phyloP scores from a whole-genome alignment of 176 grass and related monocot genomes.

The Eleusine coracana region DNA sequence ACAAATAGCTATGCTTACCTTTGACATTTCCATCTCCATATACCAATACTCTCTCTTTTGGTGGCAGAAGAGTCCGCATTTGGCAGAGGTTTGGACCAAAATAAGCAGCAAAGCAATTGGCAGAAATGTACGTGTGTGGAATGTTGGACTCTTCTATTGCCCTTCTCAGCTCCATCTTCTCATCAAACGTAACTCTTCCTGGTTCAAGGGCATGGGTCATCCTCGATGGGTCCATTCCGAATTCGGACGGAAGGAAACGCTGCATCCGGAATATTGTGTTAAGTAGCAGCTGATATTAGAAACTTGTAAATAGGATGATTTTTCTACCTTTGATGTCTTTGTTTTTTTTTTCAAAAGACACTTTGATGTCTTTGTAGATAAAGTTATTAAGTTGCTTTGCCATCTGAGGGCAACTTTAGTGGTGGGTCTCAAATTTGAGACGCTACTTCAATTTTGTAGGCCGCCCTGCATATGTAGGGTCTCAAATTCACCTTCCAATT shows the following conservation, averaged over 20 bases:
- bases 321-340: no score
- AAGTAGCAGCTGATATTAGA: no score
- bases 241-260: conserved; percentile 72
- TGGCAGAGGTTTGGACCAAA: conserved; percentile 50
- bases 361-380: no score
- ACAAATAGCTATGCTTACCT: conserved; percentile 23
- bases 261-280: background rate
- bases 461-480: no score
- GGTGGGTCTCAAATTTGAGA: no score
- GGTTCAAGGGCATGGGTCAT: conserved; percentile 64
- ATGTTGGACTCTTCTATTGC: conserved; percentile 59
- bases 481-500: no score
- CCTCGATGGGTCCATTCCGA: conserved; percentile 55
- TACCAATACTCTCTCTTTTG: conserved; percentile 47
- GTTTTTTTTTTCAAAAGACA: no score
- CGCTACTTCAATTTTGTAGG: no score
- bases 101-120: conserved; percentile 44
- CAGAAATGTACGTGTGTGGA: conserved; percentile 64
- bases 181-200: conserved; percentile 42
- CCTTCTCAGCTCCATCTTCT: conserved; percentile 56
- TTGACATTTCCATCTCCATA: conserved; percentile 57
- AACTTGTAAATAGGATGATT: no score
- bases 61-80: conserved; percentile 45
- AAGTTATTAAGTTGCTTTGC: no score
- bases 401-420: no score